phyloP scores from a whole-genome alignment of 331 rosid species.

The Stylosanthes scabra region DNA sequence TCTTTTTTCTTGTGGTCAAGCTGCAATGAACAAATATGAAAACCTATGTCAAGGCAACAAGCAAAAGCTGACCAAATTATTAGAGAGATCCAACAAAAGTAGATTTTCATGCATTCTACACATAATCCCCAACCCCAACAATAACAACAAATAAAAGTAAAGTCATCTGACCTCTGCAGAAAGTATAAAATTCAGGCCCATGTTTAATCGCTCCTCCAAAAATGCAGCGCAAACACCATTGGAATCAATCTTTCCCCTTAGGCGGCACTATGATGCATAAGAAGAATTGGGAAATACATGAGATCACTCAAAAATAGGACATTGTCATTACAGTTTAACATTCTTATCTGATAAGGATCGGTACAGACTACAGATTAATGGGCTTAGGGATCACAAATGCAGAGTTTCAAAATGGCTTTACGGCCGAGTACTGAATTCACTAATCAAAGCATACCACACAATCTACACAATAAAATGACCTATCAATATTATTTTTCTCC shows the following conservation, averaged over 20 bases:
- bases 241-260: constrained; percentile 97
- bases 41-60: constrained; percentile 37
- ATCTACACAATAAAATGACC: neutral
- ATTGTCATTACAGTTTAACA: neutral
- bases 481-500: neutral
- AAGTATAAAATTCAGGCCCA: constrained; percentile 98
- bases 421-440: constrained; percentile 14
- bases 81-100: neutral
- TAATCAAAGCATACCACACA: constrained; percentile 2
- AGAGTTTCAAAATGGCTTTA: constrained; percentile 19
- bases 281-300: constrained; percentile 26
- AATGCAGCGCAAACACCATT: constrained; percentile 78
- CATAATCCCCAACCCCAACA: neutral
- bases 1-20: constrained; percentile 94
- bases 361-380: neutral
- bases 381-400: neutral
- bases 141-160: neutral
- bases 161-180: constrained; percentile 82
- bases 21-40: constrained; percentile 54
- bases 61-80: constrained; percentile 7
- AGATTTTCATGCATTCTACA: constrained; percentile 10
- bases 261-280: constrained; percentile 77
- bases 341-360: neutral
- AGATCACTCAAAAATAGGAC: constrained; percentile 24
- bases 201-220: constrained; percentile 94